A percentile compares a stretch with the other conserved stretches of the same genome.
Evolutionary conservation across 192 early-diverging fungal genomes (phyloP).

Genomic region (Podila clonocystis): DNA sequence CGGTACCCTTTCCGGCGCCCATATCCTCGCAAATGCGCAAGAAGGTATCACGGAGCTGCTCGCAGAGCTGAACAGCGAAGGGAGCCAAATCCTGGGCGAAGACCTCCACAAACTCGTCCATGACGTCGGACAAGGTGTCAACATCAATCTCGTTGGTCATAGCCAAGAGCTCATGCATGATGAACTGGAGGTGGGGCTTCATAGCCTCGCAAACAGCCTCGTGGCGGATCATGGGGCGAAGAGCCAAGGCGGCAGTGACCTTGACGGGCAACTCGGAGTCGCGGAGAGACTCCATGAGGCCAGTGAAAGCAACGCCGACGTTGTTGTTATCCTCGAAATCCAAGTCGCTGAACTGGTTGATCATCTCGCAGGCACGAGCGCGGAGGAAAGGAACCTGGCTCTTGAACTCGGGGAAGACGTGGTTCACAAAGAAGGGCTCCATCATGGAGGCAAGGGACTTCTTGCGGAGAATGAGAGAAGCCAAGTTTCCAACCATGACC

Average conservation of each 20-base stretch:
- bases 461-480: slow-evolving; percentile 71
- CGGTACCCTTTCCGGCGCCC: slow-evolving; percentile 45
- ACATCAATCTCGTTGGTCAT: slow-evolving; percentile 95
- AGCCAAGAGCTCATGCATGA: slow-evolving; percentile 74
- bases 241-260: slow-evolving; percentile 85
- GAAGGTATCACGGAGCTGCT: slow-evolving; percentile 89
- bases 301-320: slow-evolving; percentile 58
- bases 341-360: slow-evolving; percentile 66
- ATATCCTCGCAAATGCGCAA: slow-evolving; percentile 74
- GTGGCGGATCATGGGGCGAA: slow-evolving; percentile 83
- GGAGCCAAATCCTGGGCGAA: slow-evolving; percentile 95
- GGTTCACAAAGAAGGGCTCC: slow-evolving; percentile 83
- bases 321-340: slow-evolving; percentile 71
- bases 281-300: slow-evolving; percentile 70
- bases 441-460: slow-evolving; percentile 75
- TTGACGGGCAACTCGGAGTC: slow-evolving; percentile 90
- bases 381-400: slow-evolving; percentile 86
- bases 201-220: slow-evolving; percentile 56
- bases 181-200: slow-evolving; percentile 51
- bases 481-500: slow-evolving; percentile 82
- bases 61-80: slow-evolving; percentile 90
- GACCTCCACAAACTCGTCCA: slow-evolving; percentile 92
- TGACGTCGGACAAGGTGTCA: slow-evolving; percentile 86
- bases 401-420: slow-evolving; percentile 93
- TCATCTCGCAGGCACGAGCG: slow-evolving; percentile 69